phyloP scores from a whole-genome alignment of 2,329 filamentous ascomycete species.

The Alternaria sp. region DNA sequence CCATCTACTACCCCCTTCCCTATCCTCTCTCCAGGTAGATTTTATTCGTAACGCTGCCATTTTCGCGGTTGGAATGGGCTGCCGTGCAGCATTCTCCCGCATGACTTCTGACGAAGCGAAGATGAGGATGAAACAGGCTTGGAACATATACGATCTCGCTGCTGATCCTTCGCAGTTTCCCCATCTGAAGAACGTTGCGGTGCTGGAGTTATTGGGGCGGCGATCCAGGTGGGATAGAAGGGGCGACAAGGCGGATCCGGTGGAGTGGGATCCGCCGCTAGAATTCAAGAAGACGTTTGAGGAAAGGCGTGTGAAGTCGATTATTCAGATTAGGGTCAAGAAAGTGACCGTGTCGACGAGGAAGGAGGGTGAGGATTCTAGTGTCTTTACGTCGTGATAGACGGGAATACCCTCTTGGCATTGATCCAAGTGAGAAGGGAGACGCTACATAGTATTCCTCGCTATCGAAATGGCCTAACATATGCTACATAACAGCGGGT shows the following conservation, averaged over 20 bases:
- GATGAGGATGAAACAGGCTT: not conserved
- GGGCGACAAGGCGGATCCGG: not conserved
- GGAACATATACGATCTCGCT: constrained; percentile 1
- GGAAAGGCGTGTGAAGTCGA: not conserved
- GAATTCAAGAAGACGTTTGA: not conserved
- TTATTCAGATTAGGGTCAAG: not conserved
- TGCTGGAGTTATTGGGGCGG: not conserved
- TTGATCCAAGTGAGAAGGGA: too few relatives aligned
- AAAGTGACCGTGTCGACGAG: not conserved
- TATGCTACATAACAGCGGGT: constrained; percentile 1
- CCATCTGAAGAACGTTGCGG: not conserved
- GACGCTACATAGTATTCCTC: not conserved
- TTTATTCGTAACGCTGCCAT: not conserved
- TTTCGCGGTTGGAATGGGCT: not conserved
- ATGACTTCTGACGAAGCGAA: not conserved
- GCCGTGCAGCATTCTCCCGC: not conserved
- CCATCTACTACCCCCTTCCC: not conserved
- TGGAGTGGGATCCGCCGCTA: not conserved
- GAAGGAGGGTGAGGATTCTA: not conserved
- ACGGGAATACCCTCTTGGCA: not conserved
- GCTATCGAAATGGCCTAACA: not conserved
- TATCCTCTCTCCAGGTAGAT: not conserved
- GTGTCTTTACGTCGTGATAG: not conserved
- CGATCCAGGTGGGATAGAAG: not conserved
- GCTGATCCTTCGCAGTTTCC: not conserved